Evolutionary conservation across 495 filamentous ascomycete genomes (phyloP), one percentile per base, ranked within the genome.

Genomic region (Tuber borchii): DNA sequence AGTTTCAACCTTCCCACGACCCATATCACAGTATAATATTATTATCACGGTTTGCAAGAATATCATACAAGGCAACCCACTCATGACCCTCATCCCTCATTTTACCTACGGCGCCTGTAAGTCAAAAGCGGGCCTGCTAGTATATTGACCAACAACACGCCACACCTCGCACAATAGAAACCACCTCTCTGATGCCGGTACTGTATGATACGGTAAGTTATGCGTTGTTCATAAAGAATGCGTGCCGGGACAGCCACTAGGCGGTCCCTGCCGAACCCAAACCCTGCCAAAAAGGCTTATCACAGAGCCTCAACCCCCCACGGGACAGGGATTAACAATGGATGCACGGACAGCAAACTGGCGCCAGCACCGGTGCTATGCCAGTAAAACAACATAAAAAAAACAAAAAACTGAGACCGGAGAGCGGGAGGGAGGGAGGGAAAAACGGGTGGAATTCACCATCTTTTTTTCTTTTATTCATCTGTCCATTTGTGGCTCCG

Each of bases 371-470:
- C 2, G 51, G n/a, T 22, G 69, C 69, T 45, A 68, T 61, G 19
- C 31, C 46, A 45, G 68, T 43, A 61, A 37, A 37, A 42, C 56
- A 75, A 46, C 31, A 69, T 46, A 69, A 45, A 31, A 37, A 75
- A 71, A 46, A 22, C n/a, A n/a, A 61, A 71, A 39, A 78, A 72
- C 40, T 42, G 75, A 72, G 71, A 79, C 73, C 75, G 75, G 70
- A 73, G 75, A 73, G 26, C 26, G 56, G 56, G 56, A 34, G 56
- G 56, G 56, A 34, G 56, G 56, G 56, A 31, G 51, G 51, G 26
- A 7, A 19, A 31, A 71, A 81, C 80, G 56, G 56, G 56, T 14
- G 26, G 26, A 14, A 34, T 65, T 34, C 56, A 17, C 14, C 31
- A 34, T 31, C 4, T 43, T 65, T 65, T 65, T 65, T 65, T 56